Conservation (phyloP, 2,329 filamentous ascomycete species). For the Trichoderma polysporum region DNA sequence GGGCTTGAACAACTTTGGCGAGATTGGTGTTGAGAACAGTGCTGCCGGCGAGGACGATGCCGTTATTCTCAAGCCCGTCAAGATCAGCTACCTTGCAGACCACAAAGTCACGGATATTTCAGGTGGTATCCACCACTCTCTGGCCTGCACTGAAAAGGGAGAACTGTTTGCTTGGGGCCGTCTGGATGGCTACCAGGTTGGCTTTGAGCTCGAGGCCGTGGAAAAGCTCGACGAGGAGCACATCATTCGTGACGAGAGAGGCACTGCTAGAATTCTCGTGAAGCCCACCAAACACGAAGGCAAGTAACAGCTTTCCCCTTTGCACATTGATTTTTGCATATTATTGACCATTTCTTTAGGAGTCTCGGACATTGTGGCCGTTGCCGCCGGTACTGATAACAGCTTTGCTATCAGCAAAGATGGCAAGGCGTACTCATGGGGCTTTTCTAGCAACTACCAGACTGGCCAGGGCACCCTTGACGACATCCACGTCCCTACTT, state of each 20-base stretch:
- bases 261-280: conserved; percentile 63
- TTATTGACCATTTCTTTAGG: conserved; percentile 30
- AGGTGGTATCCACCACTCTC: conserved; percentile 74
- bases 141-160: conserved; percentile 58
- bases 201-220: conserved; percentile 54
- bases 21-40: conserved; percentile 66
- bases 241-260: conserved; percentile 62
- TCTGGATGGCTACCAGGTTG: conserved; percentile 53
- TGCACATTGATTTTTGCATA: not conserved
- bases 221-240: conserved; percentile 47
- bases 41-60: conserved; percentile 53
- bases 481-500: conserved; percentile 72
- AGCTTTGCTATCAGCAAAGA: conserved; percentile 68
- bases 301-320: conserved; percentile 32
- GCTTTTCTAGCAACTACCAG: conserved; percentile 77
- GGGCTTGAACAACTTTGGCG: conserved; percentile 85
- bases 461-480: conserved; percentile 76
- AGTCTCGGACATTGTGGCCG: conserved; percentile 52
- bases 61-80: conserved; percentile 69
- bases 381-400: conserved; percentile 69
- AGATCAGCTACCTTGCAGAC: conserved; percentile 63
- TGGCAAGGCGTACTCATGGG: conserved; percentile 75
- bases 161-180: conserved; percentile 62
- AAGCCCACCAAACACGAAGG: conserved; percentile 43
- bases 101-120: conserved; percentile 66